These are phyloP conservation scores for Coemansia sp. DNA, from an alignment of 192 early-diverging fungal genomes.

Conservation along the genomic window DNA sequence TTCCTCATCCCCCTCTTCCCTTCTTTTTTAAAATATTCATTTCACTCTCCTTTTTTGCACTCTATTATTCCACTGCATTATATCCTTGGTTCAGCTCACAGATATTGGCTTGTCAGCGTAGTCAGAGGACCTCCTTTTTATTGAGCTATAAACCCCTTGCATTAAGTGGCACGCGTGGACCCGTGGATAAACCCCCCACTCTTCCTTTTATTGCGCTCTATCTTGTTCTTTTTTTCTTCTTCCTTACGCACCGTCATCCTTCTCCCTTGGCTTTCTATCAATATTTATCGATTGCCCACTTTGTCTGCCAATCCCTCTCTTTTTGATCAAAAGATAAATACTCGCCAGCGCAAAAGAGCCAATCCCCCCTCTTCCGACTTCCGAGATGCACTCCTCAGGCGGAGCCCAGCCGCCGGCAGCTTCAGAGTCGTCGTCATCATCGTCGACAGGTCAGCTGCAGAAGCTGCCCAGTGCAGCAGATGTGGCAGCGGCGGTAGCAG, in stretches of 20 bases:
- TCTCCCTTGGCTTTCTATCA: neutral
- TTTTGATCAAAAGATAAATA: neutral
- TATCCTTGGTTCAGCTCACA: too few relatives aligned
- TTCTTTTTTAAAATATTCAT: neutral
- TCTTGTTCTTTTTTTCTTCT: neutral
- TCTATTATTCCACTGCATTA: conserved; percentile 1
- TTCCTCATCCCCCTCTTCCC: neutral
- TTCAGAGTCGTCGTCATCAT: neutral
- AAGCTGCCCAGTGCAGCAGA: neutral
- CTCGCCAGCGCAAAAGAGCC: neutral
- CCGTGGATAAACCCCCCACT: neutral
- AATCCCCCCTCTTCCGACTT: neutral
- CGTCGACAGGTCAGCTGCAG: neutral
- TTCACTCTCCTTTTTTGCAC: neutral
- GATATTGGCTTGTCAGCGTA: neutral
- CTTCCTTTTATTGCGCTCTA: neutral
- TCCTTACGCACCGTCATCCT: neutral
- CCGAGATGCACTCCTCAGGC: neutral
- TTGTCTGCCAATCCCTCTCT: neutral
- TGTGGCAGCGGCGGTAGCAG: neutral
- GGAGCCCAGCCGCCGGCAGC: neutral
- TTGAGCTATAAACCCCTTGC: neutral
- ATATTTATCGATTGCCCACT: neutral
- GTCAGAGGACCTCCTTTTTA: neutral
- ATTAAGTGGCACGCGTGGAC: conserved; percentile 2